These are phyloP conservation scores for Carex parvula DNA, from an alignment of 176 grass and related monocot genomes.

Conservation along the genomic window DNA sequence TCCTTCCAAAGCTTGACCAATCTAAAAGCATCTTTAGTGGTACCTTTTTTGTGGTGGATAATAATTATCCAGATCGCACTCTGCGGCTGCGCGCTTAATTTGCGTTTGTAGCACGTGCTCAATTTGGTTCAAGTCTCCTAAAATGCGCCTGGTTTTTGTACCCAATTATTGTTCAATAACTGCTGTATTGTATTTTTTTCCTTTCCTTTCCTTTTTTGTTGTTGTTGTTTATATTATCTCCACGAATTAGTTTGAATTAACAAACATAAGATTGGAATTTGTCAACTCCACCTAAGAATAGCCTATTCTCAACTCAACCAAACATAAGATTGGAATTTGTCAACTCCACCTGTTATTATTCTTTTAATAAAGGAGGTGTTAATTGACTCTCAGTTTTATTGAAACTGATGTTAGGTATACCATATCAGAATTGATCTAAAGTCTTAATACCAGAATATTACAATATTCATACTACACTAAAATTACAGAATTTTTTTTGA, in stretches of 20 bases:
- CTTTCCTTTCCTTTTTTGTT: neutral
- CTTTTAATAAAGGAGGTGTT: no score
- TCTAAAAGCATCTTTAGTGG: neutral
- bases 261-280: no score
- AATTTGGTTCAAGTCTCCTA: neutral
- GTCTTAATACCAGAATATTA: no score
- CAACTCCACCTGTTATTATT: no score
- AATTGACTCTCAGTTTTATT: no score
- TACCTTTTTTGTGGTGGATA: neutral
- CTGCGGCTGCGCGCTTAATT: neutral
- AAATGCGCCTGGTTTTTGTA: neutral
- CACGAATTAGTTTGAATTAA: neutral
- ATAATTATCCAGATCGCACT: neutral
- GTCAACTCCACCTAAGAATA: no score
- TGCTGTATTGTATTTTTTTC: neutral
- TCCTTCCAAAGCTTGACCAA: neutral
- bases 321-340: no score
- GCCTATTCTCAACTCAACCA: no score
- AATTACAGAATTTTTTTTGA: no score
- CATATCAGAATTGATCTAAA: no score
- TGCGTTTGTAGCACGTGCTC: neutral
- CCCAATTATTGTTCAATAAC: neutral
- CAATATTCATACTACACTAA: no score
- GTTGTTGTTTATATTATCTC: neutral
- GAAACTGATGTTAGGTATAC: no score